These are phyloP conservation scores for Apiospora pterosperma DNA, from an alignment of 2,329 filamentous ascomycete species.

Conservation along the genomic window DNA sequence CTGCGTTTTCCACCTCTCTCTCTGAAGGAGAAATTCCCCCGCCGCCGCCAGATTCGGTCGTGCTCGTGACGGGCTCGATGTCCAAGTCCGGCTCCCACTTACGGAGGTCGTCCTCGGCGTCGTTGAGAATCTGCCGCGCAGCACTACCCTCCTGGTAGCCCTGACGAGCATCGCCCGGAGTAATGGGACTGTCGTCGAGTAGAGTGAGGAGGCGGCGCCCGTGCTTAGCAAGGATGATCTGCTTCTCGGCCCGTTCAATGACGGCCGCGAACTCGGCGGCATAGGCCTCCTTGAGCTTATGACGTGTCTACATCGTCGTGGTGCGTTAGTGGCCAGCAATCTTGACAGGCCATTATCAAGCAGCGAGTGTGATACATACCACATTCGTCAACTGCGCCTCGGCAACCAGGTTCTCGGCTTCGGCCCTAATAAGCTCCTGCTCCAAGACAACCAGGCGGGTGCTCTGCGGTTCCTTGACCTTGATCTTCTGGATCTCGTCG, in stretches of 20 bases:
- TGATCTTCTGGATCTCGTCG: constrained; percentile 89
- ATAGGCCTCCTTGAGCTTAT: constrained; percentile 95
- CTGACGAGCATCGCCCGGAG: constrained; percentile 77
- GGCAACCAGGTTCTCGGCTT: constrained; percentile 93
- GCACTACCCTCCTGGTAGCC: constrained; percentile 63
- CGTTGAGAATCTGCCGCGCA: constrained; percentile 83
- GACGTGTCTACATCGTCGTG: constrained; percentile 65
- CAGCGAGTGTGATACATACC: constrained; percentile 41
- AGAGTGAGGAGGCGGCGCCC: constrained; percentile 80
- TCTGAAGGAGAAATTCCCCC: neutral
- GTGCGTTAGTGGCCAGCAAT: neutral
- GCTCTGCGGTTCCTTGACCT: constrained; percentile 87
- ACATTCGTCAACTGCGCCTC: constrained; percentile 96
- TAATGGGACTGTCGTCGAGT: constrained; percentile 84
- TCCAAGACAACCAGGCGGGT: constrained; percentile 79
- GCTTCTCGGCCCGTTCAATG: constrained; percentile 95
- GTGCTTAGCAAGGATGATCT: constrained; percentile 89
- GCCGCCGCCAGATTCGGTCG: neutral
- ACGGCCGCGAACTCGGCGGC: constrained; percentile 83
- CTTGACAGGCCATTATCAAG: neutral
- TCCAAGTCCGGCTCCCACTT: constrained; percentile 60
- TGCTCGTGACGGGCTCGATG: constrained; percentile 14
- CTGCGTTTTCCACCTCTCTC: neutral
- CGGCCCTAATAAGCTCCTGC: constrained; percentile 92
- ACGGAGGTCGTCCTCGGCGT: constrained; percentile 84